Evolutionary conservation across 208 protist genomes (phyloP).

Genomic region (Acanthamoeba lenticulata): DNA sequence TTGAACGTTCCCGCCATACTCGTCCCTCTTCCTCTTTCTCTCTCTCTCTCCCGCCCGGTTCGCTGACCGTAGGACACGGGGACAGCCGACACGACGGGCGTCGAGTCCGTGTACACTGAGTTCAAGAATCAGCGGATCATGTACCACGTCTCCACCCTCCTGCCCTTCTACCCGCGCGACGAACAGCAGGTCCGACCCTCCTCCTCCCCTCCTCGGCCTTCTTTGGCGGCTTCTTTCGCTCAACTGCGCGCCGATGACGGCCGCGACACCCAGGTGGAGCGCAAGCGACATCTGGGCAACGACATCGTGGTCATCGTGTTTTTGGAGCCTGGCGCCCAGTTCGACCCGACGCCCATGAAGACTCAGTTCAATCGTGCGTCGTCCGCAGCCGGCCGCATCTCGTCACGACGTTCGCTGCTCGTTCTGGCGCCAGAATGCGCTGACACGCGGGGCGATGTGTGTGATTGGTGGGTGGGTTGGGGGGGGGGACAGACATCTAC

Average conservation of each 20-base stretch:
- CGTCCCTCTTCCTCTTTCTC: background rate
- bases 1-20: background rate
- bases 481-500: background rate
- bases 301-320: slow-evolving; percentile 68
- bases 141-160: slow-evolving; percentile 81
- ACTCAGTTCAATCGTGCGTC: slow-evolving; percentile 60
- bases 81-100: slow-evolving; percentile 51
- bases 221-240: too few species aligned
- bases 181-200: slow-evolving; percentile 73
- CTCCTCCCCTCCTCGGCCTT: background rate
- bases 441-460: too few species aligned
- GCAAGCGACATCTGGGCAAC: slow-evolving; percentile 68
- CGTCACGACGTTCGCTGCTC: too few species aligned
- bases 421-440: too few species aligned
- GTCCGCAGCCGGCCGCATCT: too few species aligned
- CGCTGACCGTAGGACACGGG: too few species aligned
- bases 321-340: background rate
- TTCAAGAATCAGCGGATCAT: slow-evolving; percentile 62
- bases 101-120: slow-evolving; percentile 22
- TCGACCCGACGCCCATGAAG: slow-evolving; percentile 17
- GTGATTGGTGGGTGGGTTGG: too few species aligned
- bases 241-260: too few species aligned
- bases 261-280: background rate
- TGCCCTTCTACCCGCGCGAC: slow-evolving; percentile 80
- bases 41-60: too few species aligned